Percentiles rank a stretch among this genome's conserved stretches.
Conservation (phyloP, 164 flowering plant species). For the Vitis cinerea region DNA sequence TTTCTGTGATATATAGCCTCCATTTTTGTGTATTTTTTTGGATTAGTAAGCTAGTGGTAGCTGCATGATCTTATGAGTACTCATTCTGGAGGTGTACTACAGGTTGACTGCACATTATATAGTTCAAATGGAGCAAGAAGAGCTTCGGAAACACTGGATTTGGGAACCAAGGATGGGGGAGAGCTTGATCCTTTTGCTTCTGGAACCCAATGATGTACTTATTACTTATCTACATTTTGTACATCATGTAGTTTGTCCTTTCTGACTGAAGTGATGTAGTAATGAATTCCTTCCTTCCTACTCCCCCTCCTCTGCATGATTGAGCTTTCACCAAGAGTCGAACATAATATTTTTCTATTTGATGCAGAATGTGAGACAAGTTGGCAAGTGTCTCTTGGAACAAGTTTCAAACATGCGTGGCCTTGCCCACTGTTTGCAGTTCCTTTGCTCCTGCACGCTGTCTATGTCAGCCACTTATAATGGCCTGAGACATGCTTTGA, state of each 20-base stretch:
- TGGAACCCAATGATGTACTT: conserved; percentile 82
- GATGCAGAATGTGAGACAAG: conserved; percentile 76
- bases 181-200: conserved; percentile 79
- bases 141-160: conserved; percentile 75
- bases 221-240: neutral
- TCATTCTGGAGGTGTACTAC: conserved; percentile 23
- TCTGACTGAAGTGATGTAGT: neutral
- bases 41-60: neutral
- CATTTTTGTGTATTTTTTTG: neutral
- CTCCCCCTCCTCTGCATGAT: conserved; percentile 1
- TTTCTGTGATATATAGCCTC: conserved; percentile 1
- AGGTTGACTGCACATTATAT: conserved; percentile 75
- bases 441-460: conserved; percentile 63
- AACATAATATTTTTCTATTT: conserved; percentile 16
- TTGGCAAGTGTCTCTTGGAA: conserved; percentile 72
- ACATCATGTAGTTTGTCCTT: neutral
- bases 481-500: conserved; percentile 72
- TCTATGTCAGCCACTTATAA: conserved; percentile 54
- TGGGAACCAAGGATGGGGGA: conserved; percentile 94
- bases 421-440: conserved; percentile 73
- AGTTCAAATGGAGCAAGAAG: conserved; percentile 55
- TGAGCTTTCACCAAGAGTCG: neutral
- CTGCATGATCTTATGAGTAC: neutral
- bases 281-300: neutral
- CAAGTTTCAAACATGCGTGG: conserved; percentile 71